phyloP scores from a whole-genome alignment of 345 rosid genomes.

The Gossypium australe region DNA sequence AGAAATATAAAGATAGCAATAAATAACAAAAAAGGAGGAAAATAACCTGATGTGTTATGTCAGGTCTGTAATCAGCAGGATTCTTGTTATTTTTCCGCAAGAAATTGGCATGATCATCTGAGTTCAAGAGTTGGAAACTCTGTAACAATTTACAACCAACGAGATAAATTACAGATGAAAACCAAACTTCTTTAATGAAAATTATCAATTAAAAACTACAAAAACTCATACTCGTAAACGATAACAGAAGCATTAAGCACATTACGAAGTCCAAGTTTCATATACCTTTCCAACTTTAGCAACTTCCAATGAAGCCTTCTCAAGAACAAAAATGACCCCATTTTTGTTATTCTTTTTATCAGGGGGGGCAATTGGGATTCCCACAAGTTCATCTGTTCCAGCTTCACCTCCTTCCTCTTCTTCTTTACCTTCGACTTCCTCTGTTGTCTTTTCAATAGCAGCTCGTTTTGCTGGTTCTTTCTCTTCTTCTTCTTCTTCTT shows the following conservation, averaged over 20 bases:
- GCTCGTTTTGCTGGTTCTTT: constrained; percentile 26
- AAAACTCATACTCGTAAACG: background rate
- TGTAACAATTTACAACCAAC: constrained; percentile 28
- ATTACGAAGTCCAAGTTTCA: background rate
- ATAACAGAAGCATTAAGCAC: background rate
- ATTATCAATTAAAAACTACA: background rate
- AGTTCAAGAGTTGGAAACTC: constrained; percentile 79
- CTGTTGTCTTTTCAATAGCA: constrained; percentile 8
- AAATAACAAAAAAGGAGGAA: background rate
- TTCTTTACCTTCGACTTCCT: constrained; percentile 17
- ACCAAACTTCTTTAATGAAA: background rate
- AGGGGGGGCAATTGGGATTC: constrained; percentile 22
- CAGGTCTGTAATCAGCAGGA: constrained; percentile 83
- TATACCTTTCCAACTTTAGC: constrained; percentile 94
- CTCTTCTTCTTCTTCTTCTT: constrained; percentile 31
- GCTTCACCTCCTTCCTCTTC: constrained; percentile 23
- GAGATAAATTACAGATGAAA: background rate
- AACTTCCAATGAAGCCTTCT: constrained; percentile 77
- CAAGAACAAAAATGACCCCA: constrained; percentile 56
- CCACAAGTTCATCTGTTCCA: constrained; percentile 34
- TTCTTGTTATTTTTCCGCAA: constrained; percentile 60
- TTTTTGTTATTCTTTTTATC: constrained; percentile 28
- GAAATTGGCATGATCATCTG: constrained; percentile 84
- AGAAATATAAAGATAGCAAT: background rate
- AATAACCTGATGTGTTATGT: constrained; percentile 74